phyloP scores from a whole-genome alignment of 2,329 filamentous ascomycete genomes.

The Aspergillus spinulosporus region DNA sequence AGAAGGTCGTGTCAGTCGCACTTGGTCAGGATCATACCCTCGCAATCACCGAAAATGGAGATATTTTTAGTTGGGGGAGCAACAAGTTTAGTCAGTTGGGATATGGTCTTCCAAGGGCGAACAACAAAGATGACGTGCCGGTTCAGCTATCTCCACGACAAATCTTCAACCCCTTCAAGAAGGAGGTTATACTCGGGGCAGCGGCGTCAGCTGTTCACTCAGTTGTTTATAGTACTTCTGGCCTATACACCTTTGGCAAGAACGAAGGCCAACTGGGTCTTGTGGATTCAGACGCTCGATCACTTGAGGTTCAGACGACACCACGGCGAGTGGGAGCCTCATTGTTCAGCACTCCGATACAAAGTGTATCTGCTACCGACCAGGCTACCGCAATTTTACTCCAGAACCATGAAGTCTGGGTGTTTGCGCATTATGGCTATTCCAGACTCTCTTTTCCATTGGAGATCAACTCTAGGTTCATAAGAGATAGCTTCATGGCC shows the following conservation, averaged over 20 bases:
- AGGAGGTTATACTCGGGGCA: conserved; percentile 75
- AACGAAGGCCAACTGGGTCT: conserved; percentile 92
- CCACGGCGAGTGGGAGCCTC: conserved; percentile 88
- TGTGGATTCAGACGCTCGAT: conserved; percentile 92
- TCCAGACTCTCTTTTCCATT: conserved; percentile 84
- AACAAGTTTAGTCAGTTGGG: conserved; percentile 85
- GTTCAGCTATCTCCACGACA: conserved; percentile 83
- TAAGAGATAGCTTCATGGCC: conserved; percentile 65
- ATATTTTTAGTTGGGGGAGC: conserved; percentile 91
- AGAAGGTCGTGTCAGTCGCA: conserved; percentile 73
- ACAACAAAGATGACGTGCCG: conserved; percentile 74
- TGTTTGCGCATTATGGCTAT: conserved; percentile 95
- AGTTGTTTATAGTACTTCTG: conserved; percentile 76
- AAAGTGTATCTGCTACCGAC: conserved; percentile 83
- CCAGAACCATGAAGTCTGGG: conserved; percentile 83
- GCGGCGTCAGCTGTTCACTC: conserved; percentile 91
- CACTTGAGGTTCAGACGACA: conserved; percentile 75
- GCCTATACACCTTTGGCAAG: conserved; percentile 90
- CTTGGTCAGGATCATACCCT: conserved; percentile 90
- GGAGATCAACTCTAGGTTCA: conserved; percentile 68
- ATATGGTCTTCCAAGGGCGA: conserved; percentile 67
- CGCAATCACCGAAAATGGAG: conserved; percentile 78
- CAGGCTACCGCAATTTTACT: conserved; percentile 83
- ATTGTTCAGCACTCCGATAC: conserved; percentile 70
- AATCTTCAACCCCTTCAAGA: conserved; percentile 87